Conservation (phyloP, 2,329 filamentous ascomycete species). For the Fusarium guadeloupense region DNA sequence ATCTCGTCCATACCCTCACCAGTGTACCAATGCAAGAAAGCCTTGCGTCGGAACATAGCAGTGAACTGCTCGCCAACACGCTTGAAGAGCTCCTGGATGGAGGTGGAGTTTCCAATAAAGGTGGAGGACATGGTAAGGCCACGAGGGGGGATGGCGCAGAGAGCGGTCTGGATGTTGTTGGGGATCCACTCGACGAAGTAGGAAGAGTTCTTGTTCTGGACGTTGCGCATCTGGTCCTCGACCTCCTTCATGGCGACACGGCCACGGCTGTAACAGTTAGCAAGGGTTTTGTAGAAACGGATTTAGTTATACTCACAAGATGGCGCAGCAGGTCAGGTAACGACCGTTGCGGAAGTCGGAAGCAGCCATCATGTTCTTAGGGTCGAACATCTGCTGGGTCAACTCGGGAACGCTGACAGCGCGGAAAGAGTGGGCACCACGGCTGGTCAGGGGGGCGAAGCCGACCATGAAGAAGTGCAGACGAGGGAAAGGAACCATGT, state of each 20-base stretch:
- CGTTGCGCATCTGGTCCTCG: conserved; percentile 99
- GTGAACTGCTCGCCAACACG: conserved; percentile 99
- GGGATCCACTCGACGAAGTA: conserved; percentile 99
- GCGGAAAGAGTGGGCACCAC: conserved; percentile 89
- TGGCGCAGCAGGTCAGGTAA: conserved; percentile 99
- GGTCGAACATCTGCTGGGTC: conserved; percentile 99
- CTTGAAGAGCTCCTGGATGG: conserved; percentile 99
- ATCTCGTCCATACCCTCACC: conserved; percentile 99
- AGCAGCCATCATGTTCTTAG: conserved; percentile 99
- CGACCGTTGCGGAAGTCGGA: conserved; percentile 99
- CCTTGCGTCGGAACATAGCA: conserved; percentile 99
- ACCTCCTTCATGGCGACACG: conserved; percentile 99
- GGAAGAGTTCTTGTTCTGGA: conserved; percentile 99
- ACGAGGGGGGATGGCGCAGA: conserved; percentile 97
- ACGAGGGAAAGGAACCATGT: conserved; percentile 99
- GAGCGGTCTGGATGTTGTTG: conserved; percentile 99
- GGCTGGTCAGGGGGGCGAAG: conserved; percentile 96
- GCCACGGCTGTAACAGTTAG: conserved; percentile 73
- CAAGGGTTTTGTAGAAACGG: not conserved
- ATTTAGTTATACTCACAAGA: conserved; percentile 73
- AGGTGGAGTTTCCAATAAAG: conserved; percentile 99
- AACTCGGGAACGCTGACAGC: conserved; percentile 97
- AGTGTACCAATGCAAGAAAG: conserved; percentile 99
- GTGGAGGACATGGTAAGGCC: conserved; percentile 99
- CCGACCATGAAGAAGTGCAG: conserved; percentile 99